Evolutionary conservation across 495 filamentous ascomycete species (phyloP).

Genomic region (Aspergillus taichungensis): DNA sequence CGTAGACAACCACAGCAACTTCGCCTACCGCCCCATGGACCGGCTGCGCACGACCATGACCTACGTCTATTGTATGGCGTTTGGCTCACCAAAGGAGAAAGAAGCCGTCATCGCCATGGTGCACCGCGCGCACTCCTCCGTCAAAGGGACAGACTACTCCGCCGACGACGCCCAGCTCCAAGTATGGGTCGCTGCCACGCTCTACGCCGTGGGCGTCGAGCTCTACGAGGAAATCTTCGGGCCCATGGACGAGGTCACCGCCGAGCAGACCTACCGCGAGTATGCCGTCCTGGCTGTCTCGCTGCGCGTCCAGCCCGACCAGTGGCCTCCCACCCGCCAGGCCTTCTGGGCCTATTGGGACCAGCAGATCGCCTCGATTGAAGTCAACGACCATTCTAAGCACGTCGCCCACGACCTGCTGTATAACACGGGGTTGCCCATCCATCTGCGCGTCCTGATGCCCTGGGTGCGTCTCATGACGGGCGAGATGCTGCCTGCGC

Average conservation of each 20-base stretch:
- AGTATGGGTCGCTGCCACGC: slow-evolving; percentile 35
- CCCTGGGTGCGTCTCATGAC: slow-evolving; percentile 22
- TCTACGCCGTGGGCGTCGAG: slow-evolving; percentile 27
- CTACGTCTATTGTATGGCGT: slow-evolving; percentile 36
- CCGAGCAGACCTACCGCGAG: slow-evolving; percentile 27
- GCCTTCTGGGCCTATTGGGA: slow-evolving; percentile 39
- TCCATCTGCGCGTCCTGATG: slow-evolving; percentile 15
- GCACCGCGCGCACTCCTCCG: slow-evolving; percentile 22
- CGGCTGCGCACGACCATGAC: slow-evolving; percentile 36
- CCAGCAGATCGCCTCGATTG: slow-evolving; percentile 18
- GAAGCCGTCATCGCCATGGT: slow-evolving; percentile 25
- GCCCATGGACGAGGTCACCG: slow-evolving; percentile 6
- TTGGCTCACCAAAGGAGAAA: slow-evolving; percentile 27
- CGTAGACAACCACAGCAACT: slow-evolving; percentile 30
- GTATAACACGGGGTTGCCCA: slow-evolving; percentile 13
- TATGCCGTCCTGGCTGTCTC: slow-evolving; percentile 29
- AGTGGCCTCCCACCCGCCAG: slow-evolving; percentile 27
- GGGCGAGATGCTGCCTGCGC: slow-evolving; percentile 22
- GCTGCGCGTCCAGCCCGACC: slow-evolving; percentile 22
- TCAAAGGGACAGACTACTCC: slow-evolving; percentile 23
- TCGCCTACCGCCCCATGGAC: slow-evolving; percentile 29
- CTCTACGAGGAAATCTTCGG: slow-evolving; percentile 31
- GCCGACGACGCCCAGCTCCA: slow-evolving; percentile 30
- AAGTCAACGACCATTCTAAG: slow-evolving; percentile 23
- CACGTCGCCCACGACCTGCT: slow-evolving; percentile 26